A percentile compares a stretch with the other conserved stretches of the same genome.
Conservation (phyloP, 2,329 filamentous ascomycete genomes). For the Neoascochyta sp. region DNA sequence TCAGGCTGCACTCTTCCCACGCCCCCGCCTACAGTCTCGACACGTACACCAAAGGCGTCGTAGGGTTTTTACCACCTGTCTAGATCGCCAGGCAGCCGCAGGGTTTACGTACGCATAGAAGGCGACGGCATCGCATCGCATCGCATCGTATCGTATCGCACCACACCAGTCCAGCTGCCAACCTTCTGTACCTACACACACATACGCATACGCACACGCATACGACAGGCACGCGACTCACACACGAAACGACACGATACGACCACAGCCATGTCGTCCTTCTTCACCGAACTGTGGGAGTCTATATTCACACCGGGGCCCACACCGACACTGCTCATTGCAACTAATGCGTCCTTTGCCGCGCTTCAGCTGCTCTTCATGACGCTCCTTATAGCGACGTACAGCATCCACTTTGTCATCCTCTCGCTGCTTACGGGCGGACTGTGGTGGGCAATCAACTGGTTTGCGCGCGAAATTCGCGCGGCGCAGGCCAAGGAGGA, state of each 20-base stretch:
- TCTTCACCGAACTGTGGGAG: slow-evolving; percentile 76
- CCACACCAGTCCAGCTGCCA: too few relatives aligned
- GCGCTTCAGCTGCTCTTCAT: slow-evolving; percentile 77
- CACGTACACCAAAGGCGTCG: too few relatives aligned
- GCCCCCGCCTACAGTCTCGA: too few relatives aligned
- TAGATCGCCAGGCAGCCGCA: slow-evolving; percentile 3
- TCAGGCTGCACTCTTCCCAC: too few relatives aligned
- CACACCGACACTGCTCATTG: slow-evolving; percentile 80
- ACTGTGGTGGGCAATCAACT: slow-evolving; percentile 94
- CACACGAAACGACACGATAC: slow-evolving; percentile 2
- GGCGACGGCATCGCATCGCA: too few relatives aligned
- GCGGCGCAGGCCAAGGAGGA: slow-evolving; percentile 47
- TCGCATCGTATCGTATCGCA: too few relatives aligned
- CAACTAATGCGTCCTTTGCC: slow-evolving; percentile 86
- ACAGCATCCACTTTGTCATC: slow-evolving; percentile 83
- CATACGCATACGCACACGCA: background rate
- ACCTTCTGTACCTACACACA: background rate
- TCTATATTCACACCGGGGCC: slow-evolving; percentile 92
- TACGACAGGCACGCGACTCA: background rate
- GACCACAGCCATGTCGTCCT: slow-evolving; percentile 43
- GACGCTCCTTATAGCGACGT: slow-evolving; percentile 71
- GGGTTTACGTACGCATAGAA: too few relatives aligned
- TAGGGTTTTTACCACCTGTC: slow-evolving; percentile 7
- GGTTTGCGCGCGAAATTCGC: slow-evolving; percentile 73
- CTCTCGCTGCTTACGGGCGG: slow-evolving; percentile 75